Base-by-base conservation (phyloP, 305 asterid genomes). In the Rubia tinctorum region DNA sequence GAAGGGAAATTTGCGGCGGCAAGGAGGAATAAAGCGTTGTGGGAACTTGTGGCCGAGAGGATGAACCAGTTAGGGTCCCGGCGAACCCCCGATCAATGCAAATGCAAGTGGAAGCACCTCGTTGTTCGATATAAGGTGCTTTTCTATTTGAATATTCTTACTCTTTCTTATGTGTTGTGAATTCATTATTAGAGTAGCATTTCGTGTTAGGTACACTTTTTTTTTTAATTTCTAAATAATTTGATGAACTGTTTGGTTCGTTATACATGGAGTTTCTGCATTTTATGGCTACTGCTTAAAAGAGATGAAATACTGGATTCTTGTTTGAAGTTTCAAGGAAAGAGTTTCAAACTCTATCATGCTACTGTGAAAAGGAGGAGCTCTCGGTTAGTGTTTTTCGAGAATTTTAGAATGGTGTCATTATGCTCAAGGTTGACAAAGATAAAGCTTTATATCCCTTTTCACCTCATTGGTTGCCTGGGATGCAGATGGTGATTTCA, bases 41-140 rank as follows among this genome's bases (percentile, higher is more conserved):
- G 98, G 97, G 95, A 89, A 77, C 65, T 83, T 77, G 89, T 88
- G 71, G 83, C 87, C 4, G 72, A 56, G 10, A 82, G 82, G 43
- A 86, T 93, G 88, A 87, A 84, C 77, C 90, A 84, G 3, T 84
- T 80, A 76, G 98, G 97, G 0, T 88, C 89, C 68, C 72, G 70
- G 72, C 87, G 98, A 75, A 91, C 85, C 68, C 66, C 82, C 69
- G 89, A 89, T 73, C 98, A 91, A 80, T 93, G 96, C 82, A 88
- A 83, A 76, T 75, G 84, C 86, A 92, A 92, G 85, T 92, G 97
- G 98, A 84, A 86, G 40, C 82, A 79, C 79, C 93, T 92, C 56
- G 84, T 88, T 23, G 71, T 20, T 66, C 76, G 84, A 43, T 92
- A 84, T 75, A 85, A 86, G 98, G 98, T 90, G 77, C 7, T 45